A percentile compares a stretch with the other conserved stretches of the same genome.
Conservation (phyloP, 169 alveolate species). For the Ichthyophthirius multifiliis region DNA sequence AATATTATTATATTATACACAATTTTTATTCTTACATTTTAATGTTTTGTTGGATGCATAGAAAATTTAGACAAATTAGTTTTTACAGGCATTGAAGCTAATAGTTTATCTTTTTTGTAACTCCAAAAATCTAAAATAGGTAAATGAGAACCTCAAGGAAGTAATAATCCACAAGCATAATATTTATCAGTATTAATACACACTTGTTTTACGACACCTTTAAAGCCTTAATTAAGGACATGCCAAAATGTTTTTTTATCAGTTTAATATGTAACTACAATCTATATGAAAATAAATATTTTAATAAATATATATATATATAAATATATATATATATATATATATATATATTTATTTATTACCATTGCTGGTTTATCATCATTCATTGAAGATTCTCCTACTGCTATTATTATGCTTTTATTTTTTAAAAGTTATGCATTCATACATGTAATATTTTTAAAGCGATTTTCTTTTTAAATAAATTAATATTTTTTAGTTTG, state of each 20-base stretch:
- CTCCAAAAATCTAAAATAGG: constrained; percentile 25
- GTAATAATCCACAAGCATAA: constrained; percentile 18
- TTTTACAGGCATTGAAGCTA: constrained; percentile 30
- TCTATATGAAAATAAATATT: background rate
- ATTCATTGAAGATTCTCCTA: constrained; percentile 20
- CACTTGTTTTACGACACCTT: constrained; percentile 14
- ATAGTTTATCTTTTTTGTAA: constrained; percentile 26
- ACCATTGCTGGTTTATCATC: constrained; percentile 21
- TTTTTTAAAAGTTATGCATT: constrained; percentile 10
- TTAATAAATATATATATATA: background rate
- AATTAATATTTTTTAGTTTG: constrained; percentile 10
- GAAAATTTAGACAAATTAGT: constrained; percentile 25
- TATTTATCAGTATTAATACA: constrained; percentile 24
- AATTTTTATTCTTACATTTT: background rate
- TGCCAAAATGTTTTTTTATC: background rate
- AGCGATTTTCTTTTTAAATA: constrained; percentile 15
- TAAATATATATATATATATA: background rate
- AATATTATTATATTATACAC: background rate
- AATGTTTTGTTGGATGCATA: constrained; percentile 27
- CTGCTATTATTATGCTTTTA: constrained; percentile 29
- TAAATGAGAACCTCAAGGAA: background rate
- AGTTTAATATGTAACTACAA: background rate
- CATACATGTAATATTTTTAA: constrained; percentile 36
- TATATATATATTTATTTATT: background rate
- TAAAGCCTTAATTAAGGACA: background rate